phyloP scores from a whole-genome alignment of 805 yeast genomes.

The Wickerhamiella slavikovae region DNA sequence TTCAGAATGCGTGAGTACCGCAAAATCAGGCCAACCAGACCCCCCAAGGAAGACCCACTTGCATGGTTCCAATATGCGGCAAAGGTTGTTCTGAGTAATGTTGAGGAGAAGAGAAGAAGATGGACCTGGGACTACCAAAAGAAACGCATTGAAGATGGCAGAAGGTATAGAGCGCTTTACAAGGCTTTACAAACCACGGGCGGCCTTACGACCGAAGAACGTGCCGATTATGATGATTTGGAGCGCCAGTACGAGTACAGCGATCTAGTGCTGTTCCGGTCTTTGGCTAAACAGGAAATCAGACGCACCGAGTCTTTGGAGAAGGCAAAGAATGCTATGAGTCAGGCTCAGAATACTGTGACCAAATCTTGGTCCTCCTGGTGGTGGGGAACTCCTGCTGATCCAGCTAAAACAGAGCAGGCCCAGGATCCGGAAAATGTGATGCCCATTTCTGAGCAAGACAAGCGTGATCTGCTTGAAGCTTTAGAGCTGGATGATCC shows the following conservation, averaged over 20 bases:
- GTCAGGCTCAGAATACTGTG: too few species aligned
- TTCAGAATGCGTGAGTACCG: constrained; percentile 57
- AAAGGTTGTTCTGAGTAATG: constrained; percentile 50
- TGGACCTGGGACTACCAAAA: constrained; percentile 82
- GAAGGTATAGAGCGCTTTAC: constrained; percentile 47
- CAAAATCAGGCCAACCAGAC: constrained; percentile 39
- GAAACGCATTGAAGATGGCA: constrained; percentile 51
- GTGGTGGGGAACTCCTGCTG: constrained; percentile 7
- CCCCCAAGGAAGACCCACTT: constrained; percentile 37
- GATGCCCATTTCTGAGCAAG: constrained; percentile 59
- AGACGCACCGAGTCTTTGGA: constrained; percentile 15
- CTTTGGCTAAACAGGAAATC: constrained; percentile 49
- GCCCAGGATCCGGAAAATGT: constrained; percentile 5
- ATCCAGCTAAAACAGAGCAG: constrained; percentile 4
- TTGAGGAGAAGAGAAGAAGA: constrained; percentile 56
- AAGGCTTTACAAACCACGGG: constrained; percentile 30
- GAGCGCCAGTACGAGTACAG: constrained; percentile 48
- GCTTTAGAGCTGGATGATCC: constrained; percentile 81
- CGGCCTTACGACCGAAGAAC: constrained; percentile 14
- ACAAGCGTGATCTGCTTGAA: constrained; percentile 70
- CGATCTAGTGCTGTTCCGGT: constrained; percentile 68
- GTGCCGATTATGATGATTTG: constrained; percentile 25
- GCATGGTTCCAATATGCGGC: constrained; percentile 77
- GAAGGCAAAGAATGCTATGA: constrained; percentile 3
- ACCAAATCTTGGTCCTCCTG: constrained; percentile 12